These are phyloP conservation scores for Conticribra guillardii DNA, from an alignment of 108 stramenopile genomes.

Conservation along the genomic window DNA sequence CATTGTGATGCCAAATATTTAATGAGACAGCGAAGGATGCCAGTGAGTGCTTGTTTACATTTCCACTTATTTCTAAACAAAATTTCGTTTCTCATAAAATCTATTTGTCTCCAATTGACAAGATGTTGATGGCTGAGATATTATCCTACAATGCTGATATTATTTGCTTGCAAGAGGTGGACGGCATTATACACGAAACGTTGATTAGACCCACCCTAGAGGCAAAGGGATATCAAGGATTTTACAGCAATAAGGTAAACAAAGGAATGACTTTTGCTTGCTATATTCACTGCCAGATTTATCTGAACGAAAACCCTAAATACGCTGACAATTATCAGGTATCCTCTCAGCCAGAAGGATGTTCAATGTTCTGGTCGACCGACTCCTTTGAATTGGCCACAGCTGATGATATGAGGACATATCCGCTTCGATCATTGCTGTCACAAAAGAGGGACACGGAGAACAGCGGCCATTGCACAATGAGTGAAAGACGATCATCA, in stretches of 20 bases:
- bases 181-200: conserved; percentile 42
- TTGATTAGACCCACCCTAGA: conserved; percentile 34
- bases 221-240: conserved; percentile 47
- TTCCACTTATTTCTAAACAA: neutral
- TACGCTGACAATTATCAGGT: conserved; percentile 11
- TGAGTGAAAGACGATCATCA: neutral
- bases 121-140: conserved; percentile 74
- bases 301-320: no score
- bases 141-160: conserved; percentile 71
- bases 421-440: conserved; percentile 35
- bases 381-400: conserved; percentile 46
- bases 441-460: conserved; percentile 8
- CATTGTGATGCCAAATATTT: conserved; percentile 56
- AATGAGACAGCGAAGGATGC: conserved; percentile 56
- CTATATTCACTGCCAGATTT: no score
- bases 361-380: conserved; percentile 73
- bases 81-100: neutral
- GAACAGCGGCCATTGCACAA: neutral
- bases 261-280: no score
- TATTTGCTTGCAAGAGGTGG: conserved; percentile 86
- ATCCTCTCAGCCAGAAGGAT: conserved; percentile 57
- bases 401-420: conserved; percentile 34
- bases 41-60: conserved; percentile 22
- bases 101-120: neutral
- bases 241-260: conserved; percentile 47